Conservation (phyloP, 1,284 basidiomycete species). For the Cutaneotrichosporon sp. region DNA sequence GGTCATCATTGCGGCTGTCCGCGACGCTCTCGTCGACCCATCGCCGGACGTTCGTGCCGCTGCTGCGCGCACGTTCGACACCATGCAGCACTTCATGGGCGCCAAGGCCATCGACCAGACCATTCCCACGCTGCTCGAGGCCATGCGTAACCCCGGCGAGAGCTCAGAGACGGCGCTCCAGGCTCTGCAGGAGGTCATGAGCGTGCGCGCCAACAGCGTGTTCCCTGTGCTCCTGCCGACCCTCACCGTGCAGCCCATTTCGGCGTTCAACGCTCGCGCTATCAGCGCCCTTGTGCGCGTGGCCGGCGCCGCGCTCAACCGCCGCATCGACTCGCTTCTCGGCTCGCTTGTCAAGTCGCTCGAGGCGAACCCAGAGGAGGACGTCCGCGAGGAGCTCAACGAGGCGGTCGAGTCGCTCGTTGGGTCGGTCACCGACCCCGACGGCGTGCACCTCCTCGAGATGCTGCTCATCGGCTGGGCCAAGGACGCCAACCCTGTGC, state of each 20-base stretch:
- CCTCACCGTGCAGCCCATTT: slow-evolving; percentile 84
- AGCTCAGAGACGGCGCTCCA: slow-evolving; percentile 89
- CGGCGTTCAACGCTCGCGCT: slow-evolving; percentile 92
- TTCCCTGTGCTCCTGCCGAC: slow-evolving; percentile 98
- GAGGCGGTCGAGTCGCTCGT: slow-evolving; percentile 71
- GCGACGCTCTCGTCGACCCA: slow-evolving; percentile 82
- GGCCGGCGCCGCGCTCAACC: slow-evolving; percentile 84
- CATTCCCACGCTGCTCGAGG: slow-evolving; percentile 90
- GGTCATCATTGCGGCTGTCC: slow-evolving; percentile 81
- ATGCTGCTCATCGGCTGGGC: slow-evolving; percentile 86
- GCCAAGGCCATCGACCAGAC: slow-evolving; percentile 92
- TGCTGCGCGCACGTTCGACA: slow-evolving; percentile 91
- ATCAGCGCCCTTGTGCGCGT: slow-evolving; percentile 87
- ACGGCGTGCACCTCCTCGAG: slow-evolving; percentile 86
- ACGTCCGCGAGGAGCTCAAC: slow-evolving; percentile 68
- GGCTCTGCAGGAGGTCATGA: slow-evolving; percentile 92
- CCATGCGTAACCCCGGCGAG: slow-evolving; percentile 84
- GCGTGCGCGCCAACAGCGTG: slow-evolving; percentile 84
- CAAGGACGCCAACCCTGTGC: slow-evolving; percentile 67
- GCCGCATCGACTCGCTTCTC: slow-evolving; percentile 72
- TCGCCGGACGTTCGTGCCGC: slow-evolving; percentile 84
- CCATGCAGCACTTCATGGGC: slow-evolving; percentile 81
- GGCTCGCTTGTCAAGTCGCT: slow-evolving; percentile 69
- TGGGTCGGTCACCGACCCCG: slow-evolving; percentile 72
- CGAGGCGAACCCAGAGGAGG: slow-evolving; percentile 64